A percentile compares a stretch with the other conserved stretches of the same genome.
Conservation (phyloP, 306 rosid genomes). For the Ormosia emarginata region DNA sequence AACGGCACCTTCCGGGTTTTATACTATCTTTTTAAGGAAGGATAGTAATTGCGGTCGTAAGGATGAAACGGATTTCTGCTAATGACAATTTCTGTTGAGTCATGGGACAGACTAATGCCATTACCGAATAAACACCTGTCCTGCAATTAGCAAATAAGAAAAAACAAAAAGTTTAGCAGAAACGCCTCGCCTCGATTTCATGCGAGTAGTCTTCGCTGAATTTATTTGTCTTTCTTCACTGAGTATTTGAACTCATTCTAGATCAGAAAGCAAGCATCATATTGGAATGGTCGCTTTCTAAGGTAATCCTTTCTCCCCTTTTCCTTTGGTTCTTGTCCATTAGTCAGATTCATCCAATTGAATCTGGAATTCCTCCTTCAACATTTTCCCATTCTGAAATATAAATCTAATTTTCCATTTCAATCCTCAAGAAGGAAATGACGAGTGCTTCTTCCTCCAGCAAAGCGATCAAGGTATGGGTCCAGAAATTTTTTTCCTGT, state of each 20-base stretch:
- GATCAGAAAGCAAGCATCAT: background rate
- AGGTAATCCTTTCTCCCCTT: conserved; percentile 5
- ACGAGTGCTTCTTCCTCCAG: conserved; percentile 9
- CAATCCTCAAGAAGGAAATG: background rate
- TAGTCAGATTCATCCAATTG: background rate
- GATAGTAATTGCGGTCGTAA: conserved; percentile 11
- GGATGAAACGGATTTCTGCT: conserved; percentile 10
- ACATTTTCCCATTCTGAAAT: background rate
- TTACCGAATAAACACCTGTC: conserved; percentile 1
- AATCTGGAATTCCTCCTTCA: background rate
- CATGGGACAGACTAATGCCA: background rate
- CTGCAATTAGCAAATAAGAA: background rate
- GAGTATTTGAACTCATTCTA: background rate
- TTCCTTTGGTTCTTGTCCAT: background rate
- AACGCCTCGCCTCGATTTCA: conserved; percentile 10
- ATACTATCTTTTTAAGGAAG: conserved; percentile 15
- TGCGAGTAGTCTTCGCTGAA: background rate
- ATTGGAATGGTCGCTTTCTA: background rate
- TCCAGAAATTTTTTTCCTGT: background rate
- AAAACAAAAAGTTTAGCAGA: background rate
- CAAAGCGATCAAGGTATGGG: conserved; percentile 30
- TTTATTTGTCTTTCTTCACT: background rate
- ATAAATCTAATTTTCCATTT: background rate
- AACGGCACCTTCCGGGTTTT: background rate
- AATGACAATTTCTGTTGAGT: conserved; percentile 3